A percentile compares a stretch with the other conserved stretches of the same genome.
These are phyloP conservation scores for Alternaria arborescens DNA, from an alignment of 2,329 filamentous ascomycete species.

Conservation along the genomic window DNA sequence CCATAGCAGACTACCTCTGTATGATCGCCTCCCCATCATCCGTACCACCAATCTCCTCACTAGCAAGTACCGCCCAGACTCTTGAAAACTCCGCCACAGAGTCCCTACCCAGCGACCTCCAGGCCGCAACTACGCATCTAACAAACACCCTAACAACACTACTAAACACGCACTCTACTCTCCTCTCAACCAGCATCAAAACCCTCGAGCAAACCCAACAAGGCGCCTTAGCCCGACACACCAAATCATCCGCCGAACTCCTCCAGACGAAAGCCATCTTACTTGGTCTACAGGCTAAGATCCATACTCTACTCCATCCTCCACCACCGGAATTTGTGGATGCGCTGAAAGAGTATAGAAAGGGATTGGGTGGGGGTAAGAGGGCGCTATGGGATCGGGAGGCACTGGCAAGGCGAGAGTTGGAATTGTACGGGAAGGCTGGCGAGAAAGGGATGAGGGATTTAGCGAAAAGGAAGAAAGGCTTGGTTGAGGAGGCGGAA, in stretches of 20 bases:
- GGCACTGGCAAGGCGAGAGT: conserved; percentile 40
- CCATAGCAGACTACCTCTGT: conserved; percentile 43
- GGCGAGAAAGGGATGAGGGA: conserved; percentile 50
- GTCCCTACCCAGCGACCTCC: conserved; percentile 35
- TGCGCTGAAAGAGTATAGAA: conserved; percentile 46
- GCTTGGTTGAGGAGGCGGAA: conserved; percentile 30
- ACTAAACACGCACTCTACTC: conserved; percentile 48
- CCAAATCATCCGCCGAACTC: conserved; percentile 55
- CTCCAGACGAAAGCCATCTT: conserved; percentile 53
- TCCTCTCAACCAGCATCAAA: conserved; percentile 52
- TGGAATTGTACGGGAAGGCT: conserved; percentile 49
- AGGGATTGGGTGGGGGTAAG: conserved; percentile 41
- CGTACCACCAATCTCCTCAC: conserved; percentile 16
- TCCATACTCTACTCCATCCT: conserved; percentile 39
- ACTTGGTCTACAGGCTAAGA: conserved; percentile 53
- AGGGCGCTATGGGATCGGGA: conserved; percentile 43
- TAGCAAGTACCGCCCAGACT: conserved; percentile 19
- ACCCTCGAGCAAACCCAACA: conserved; percentile 59
- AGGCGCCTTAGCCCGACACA: conserved; percentile 53
- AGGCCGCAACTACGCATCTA: conserved; percentile 41
- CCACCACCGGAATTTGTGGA: conserved; percentile 36
- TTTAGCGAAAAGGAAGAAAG: conserved; percentile 51
- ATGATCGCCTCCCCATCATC: conserved; percentile 40
- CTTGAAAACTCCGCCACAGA: conserved; percentile 24
- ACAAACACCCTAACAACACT: conserved; percentile 46